Evolutionary conservation across 176 grass and related monocot genomes (phyloP).

Genomic region (Carex pumila): DNA sequence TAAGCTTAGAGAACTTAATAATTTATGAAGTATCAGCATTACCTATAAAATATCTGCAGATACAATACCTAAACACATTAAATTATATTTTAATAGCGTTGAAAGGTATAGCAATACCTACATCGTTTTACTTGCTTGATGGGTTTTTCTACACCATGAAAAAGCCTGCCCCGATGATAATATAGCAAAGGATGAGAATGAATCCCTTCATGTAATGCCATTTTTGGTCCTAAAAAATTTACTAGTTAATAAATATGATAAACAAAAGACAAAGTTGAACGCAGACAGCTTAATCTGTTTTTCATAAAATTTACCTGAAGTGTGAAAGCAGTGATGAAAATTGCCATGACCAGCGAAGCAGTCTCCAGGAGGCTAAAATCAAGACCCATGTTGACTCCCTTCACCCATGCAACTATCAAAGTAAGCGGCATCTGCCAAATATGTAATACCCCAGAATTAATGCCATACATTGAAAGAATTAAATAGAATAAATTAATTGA

Average conservation of each 20-base stretch:
- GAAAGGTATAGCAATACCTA: not conserved
- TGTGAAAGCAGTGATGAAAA: constrained; percentile 43
- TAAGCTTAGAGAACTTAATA: not conserved
- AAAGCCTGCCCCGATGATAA: constrained; percentile 39
- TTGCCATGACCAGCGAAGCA: constrained; percentile 37
- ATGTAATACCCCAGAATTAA: not conserved
- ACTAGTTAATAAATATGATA: not conserved
- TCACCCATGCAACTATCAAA: constrained; percentile 49
- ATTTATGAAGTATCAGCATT: too few relatives aligned
- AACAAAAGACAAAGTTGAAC: not conserved
- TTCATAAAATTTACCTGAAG: constrained; percentile 39
- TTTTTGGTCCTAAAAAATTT: constrained; percentile 35
- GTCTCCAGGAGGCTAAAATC: constrained; percentile 55
- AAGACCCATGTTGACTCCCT: constrained; percentile 52
- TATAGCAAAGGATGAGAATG: constrained; percentile 43
- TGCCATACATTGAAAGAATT: not conserved
- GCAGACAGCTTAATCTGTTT: not conserved
- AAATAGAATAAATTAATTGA: not conserved
- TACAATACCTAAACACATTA: not conserved
- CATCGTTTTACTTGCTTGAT: constrained; percentile 27
- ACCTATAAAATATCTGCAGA: not conserved
- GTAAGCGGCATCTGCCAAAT: constrained; percentile 41
- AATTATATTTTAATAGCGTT: not conserved
- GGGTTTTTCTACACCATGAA: constrained; percentile 22
- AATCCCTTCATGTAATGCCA: constrained; percentile 76